Evolutionary conservation across 352 stramenopile genomes (phyloP), one percentile per base, ranked within the genome.

Genomic region (Lagenidium giganteum): DNA sequence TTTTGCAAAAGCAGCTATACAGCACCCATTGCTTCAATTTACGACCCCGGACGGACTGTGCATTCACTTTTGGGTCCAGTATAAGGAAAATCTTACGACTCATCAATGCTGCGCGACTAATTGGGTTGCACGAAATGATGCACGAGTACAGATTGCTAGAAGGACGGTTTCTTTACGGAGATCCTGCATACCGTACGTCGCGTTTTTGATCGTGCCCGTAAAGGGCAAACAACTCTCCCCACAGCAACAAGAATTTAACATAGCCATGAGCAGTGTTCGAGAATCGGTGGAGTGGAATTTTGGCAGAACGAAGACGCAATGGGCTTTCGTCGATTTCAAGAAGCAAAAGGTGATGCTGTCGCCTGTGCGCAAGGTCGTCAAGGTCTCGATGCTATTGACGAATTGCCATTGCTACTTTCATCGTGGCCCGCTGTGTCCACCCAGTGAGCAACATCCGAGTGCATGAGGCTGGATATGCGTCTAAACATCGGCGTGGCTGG

Each of bases 1-100:
- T 42, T 28, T 22, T 54, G 9, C 36, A 52, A 17, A 25, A 28
- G 3, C 7, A 26, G 2, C 5, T 37, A 17, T 46, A 54, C 37
- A 48, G 6, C 3, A 32, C 32, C 8, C 51, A 54, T 29, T 60
- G 51, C 33, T 34, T 60, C 23, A 54, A 36, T 24, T 54, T 37
- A 60, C 51, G 11, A 44, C 44, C 1, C 44, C 51, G n/a, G 43
- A 60, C 14, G 31, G 51, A 18, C 21, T 60, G 27, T 60, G 51
- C 31, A 35, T 51, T 21, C 43, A 50, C 36, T 54, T 54, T 17
- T 60, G 38, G 38, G 44, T 2, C 30, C 51, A 5, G 42, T 46
- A 25, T 43, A 60, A 40, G 51, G 51, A 12, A 23, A 26, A 12
- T n/a, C 31, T 3, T 44, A 60, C 14, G 51, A 60, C 27, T 18